These are phyloP conservation scores for Rhizomucor miehei DNA, from an alignment of 371 early-diverging fungal genomes.

Conservation along the genomic window DNA sequence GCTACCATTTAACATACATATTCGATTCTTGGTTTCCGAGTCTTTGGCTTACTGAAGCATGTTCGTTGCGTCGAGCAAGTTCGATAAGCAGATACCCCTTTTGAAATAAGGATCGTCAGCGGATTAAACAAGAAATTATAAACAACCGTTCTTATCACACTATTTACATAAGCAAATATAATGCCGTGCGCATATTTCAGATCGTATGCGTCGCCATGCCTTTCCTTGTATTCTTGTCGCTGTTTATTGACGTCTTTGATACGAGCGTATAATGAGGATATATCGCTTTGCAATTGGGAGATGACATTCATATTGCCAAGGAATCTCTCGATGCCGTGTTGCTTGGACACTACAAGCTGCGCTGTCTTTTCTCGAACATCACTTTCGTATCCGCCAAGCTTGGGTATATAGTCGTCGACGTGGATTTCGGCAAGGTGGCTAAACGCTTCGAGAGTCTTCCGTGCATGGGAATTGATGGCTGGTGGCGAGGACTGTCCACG, in stretches of 20 bases:
- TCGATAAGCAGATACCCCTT: slow-evolving; percentile 70
- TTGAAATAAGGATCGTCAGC: neutral
- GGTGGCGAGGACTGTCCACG: slow-evolving; percentile 1
- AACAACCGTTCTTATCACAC: neutral
- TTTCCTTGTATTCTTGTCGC: slow-evolving; percentile 26
- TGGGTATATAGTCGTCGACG: slow-evolving; percentile 58
- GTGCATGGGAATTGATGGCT: slow-evolving; percentile 15
- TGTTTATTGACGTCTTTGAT: slow-evolving; percentile 23
- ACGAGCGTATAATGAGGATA: slow-evolving; percentile 33
- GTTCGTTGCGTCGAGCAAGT: slow-evolving; percentile 70
- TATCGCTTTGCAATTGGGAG: slow-evolving; percentile 51
- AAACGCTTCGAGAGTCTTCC: slow-evolving; percentile 55
- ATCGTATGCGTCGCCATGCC: slow-evolving; percentile 9
- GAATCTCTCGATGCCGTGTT: slow-evolving; percentile 35
- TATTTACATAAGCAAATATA: slow-evolving; percentile 40
- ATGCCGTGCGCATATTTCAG: slow-evolving; percentile 25
- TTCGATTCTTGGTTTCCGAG: too few species aligned
- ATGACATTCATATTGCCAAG: slow-evolving; percentile 33
- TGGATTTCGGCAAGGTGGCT: slow-evolving; percentile 64
- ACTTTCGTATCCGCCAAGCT: slow-evolving; percentile 29
- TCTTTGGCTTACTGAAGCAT: slow-evolving; percentile 48
- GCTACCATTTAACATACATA: too few species aligned
- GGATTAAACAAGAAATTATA: neutral
- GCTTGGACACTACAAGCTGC: slow-evolving; percentile 22
- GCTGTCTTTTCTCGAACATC: slow-evolving; percentile 32